Evolutionary conservation across 345 rosid genomes (phyloP).

Genomic region (Lepidium africanum): DNA sequence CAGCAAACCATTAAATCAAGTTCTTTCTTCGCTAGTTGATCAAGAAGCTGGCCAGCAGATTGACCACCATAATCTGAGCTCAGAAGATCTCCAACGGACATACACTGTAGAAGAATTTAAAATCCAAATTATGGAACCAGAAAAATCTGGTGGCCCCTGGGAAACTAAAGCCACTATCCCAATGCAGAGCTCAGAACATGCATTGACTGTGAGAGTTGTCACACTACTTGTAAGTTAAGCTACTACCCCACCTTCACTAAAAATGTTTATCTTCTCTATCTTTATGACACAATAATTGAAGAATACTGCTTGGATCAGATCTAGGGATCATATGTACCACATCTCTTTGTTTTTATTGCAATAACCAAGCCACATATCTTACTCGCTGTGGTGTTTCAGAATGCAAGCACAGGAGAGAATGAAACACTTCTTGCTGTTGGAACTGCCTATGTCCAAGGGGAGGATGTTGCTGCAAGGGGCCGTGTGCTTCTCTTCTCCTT

Average conservation of each 20-base stretch:
- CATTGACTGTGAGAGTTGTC: slow-evolving; percentile 89
- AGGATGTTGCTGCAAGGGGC: slow-evolving; percentile 99
- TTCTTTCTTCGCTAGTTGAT: slow-evolving; percentile 84
- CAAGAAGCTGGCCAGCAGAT: slow-evolving; percentile 91
- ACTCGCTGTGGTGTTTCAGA: slow-evolving; percentile 41
- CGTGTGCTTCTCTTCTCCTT: slow-evolving; percentile 83
- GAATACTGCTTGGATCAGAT: background rate
- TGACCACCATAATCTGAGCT: slow-evolving; percentile 66
- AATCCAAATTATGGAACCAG: slow-evolving; percentile 86
- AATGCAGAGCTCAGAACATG: slow-evolving; percentile 95
- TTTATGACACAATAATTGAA: background rate
- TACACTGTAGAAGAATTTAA: slow-evolving; percentile 85
- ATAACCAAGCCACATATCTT: slow-evolving; percentile 5
- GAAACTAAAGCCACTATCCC: slow-evolving; percentile 87
- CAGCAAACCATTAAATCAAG: slow-evolving; percentile 79
- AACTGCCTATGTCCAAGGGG: slow-evolving; percentile 98
- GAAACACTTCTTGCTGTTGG: slow-evolving; percentile 90
- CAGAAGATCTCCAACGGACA: slow-evolving; percentile 70
- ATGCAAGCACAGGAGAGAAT: slow-evolving; percentile 70
- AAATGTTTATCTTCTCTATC: slow-evolving; percentile 4
- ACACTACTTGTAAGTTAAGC: slow-evolving; percentile 68
- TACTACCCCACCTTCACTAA: slow-evolving; percentile 1
- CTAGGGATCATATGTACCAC: background rate
- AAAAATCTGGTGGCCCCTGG: slow-evolving; percentile 85
- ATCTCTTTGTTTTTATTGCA: background rate